Base-by-base conservation (phyloP, 169 alveolate genomes). In the Amoebophrya sp. region DNA sequence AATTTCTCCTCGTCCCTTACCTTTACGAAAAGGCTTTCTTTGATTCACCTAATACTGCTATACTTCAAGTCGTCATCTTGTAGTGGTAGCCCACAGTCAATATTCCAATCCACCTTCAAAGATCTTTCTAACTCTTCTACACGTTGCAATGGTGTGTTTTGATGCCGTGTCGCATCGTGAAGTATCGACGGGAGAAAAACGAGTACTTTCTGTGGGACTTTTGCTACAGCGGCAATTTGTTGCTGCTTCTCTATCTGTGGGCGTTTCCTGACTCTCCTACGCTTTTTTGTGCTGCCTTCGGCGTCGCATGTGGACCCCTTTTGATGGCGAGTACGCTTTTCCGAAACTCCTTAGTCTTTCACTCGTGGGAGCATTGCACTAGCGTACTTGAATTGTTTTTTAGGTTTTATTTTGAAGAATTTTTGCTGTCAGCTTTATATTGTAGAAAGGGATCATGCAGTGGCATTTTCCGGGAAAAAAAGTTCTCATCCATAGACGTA, bases 201-300 rank as follows among this genome's bases (percentile, higher is more conserved):
- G 96, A 94, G 83, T 95, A 94, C 53, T 95, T 93, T 41, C n/a
- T 95, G 90, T 65, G 93, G 34, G 96, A 95, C 89, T 95, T 94
- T 76, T 95, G 96, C 89, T 95, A 95, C 92, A 90, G 40, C 54
- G 96, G 94, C 0, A 94, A 94, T 78, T 38, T 93, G 10, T 24
- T 94, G n/a, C 91, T 93, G 26, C 34, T 93, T 24, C 39, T 89
- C n/a, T 93, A 78, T 83, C 40, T 94, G 10, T 89, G 90, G 65
- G 36, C 89, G 24, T 90, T 65, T 89, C 96, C 96, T 3, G 90
- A 92, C 38, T 92, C 90, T 65, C 91, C 89, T 18, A 18, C 47
- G 26, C 89, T 94, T 3, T 94, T 90, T 83, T 77, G 90, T 39
- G 92, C 90, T 0, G 78, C 92, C 76, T 93, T 90, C 78, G 93